Percentiles rank a stretch among this genome's conserved stretches.
These are phyloP conservation scores for Tremella fuciformis DNA, from an alignment of 768 basidiomycete species.

Conservation along the genomic window DNA sequence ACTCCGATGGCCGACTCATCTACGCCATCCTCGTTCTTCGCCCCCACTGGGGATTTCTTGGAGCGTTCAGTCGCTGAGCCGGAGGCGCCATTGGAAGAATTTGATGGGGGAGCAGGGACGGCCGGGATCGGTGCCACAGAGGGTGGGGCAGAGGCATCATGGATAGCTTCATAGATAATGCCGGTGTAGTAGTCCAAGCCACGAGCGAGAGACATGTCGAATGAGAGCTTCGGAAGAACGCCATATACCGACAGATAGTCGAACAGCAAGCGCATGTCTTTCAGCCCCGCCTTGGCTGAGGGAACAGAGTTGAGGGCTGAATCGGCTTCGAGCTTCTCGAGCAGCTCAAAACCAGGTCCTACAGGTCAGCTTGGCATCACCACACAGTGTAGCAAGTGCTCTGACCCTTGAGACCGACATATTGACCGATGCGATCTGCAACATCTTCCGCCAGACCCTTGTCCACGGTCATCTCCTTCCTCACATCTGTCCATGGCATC, in stretches of 20 bases:
- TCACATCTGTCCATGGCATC: conserved; percentile 87
- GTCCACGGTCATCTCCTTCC: conserved; percentile 93
- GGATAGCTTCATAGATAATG: conserved; percentile 93
- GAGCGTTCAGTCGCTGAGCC: not conserved
- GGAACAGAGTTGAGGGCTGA: conserved; percentile 64
- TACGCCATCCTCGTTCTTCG: conserved; percentile 69
- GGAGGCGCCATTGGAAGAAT: conserved; percentile 29
- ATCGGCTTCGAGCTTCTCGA: conserved; percentile 68
- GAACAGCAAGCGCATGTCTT: conserved; percentile 83
- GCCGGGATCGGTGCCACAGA: conserved; percentile 64
- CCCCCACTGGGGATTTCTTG: conserved; percentile 37
- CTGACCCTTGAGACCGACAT: conserved; percentile 88
- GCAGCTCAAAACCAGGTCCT: conserved; percentile 72
- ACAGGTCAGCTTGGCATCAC: conserved; percentile 11
- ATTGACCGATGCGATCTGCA: conserved; percentile 94
- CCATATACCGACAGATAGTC: conserved; percentile 75
- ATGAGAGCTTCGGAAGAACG: conserved; percentile 74
- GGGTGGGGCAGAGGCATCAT: conserved; percentile 90
- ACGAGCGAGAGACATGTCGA: conserved; percentile 94
- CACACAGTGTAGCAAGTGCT: not conserved
- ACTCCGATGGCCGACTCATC: conserved; percentile 93
- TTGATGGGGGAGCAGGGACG: conserved; percentile 51
- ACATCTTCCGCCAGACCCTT: conserved; percentile 77
- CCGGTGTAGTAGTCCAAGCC: conserved; percentile 99
- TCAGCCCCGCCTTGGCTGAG: conserved; percentile 74